Conservation (phyloP, 768 basidiomycete species). For the Leccinum aurantiacum region DNA sequence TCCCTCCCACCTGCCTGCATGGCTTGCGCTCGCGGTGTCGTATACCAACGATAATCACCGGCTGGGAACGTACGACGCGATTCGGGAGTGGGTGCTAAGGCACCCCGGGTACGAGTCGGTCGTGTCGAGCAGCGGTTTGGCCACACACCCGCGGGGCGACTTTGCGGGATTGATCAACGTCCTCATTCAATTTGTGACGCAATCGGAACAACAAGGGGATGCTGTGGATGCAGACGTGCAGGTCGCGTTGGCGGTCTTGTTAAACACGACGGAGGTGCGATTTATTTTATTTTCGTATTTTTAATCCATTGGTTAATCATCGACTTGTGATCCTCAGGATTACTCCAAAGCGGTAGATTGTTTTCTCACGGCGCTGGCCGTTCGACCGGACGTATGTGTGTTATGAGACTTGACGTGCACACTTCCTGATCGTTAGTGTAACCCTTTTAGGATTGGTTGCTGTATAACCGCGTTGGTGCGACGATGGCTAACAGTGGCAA, state of each 20-base stretch:
- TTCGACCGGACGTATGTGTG: constrained; percentile 74
- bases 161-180: constrained; percentile 65
- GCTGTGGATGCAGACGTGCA: constrained; percentile 92
- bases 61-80: constrained; percentile 69
- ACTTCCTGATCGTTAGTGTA: constrained; percentile 2
- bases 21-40: constrained; percentile 89
- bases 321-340: constrained; percentile 51
- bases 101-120: constrained; percentile 52
- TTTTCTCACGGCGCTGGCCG: constrained; percentile 83
- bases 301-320: neutral
- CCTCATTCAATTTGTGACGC: constrained; percentile 78
- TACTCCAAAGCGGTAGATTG: constrained; percentile 93
- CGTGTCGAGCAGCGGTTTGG: constrained; percentile 39
- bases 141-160: constrained; percentile 24
- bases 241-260: constrained; percentile 87
- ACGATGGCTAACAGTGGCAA: constrained; percentile 89
- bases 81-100: constrained; percentile 77
- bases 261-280: constrained; percentile 87
- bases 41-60: constrained; percentile 88
- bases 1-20: constrained; percentile 70
- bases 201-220: constrained; percentile 42
- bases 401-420: neutral
- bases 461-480: constrained; percentile 93
- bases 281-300: neutral
- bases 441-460: constrained; percentile 71